phyloP scores from a whole-genome alignment of 345 rosid species.

The Ceriops zippeliana region DNA sequence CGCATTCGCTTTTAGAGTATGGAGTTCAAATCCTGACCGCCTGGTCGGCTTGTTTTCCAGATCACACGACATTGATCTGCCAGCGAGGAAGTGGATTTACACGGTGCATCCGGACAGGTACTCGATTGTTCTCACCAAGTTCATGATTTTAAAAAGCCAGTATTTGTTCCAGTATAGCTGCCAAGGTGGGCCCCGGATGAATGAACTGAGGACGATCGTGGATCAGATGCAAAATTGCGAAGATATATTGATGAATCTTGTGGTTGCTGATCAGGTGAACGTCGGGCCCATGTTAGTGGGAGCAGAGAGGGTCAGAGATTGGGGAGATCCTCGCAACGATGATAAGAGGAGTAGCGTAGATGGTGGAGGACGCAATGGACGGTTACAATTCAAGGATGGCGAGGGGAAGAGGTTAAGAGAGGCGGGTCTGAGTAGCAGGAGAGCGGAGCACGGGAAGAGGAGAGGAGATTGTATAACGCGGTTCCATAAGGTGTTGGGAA shows the following conservation, averaged over 20 bases:
- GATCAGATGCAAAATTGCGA: constrained; percentile 60
- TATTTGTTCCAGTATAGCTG: constrained; percentile 59
- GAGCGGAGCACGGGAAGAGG: constrained; percentile 62
- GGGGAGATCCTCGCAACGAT: constrained; percentile 73
- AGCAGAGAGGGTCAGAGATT: constrained; percentile 56
- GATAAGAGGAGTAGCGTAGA: background rate
- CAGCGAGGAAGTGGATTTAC: constrained; percentile 56
- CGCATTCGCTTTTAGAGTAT: constrained; percentile 51
- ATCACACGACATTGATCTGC: constrained; percentile 55
- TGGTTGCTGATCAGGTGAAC: constrained; percentile 45
- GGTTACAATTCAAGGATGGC: constrained; percentile 10
- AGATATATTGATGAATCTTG: constrained; percentile 74
- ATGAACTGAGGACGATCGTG: constrained; percentile 47
- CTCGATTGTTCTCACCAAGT: constrained; percentile 65
- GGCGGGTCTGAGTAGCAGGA: constrained; percentile 67
- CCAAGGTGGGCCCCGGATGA: constrained; percentile 47
- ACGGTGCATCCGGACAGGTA: constrained; percentile 67
- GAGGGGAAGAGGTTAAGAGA: constrained; percentile 29
- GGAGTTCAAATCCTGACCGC: constrained; percentile 52
- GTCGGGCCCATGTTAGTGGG: constrained; percentile 70
- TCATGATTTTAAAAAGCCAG: constrained; percentile 55
- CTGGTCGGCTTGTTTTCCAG: constrained; percentile 55
- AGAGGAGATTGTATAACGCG: constrained; percentile 57
- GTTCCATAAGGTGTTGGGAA: constrained; percentile 57
- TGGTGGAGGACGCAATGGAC: background rate